Percentiles rank a stretch among this genome's conserved stretches.
Conservation (phyloP, 495 filamentous ascomycete species). For the Penicillium cinerascens region DNA sequence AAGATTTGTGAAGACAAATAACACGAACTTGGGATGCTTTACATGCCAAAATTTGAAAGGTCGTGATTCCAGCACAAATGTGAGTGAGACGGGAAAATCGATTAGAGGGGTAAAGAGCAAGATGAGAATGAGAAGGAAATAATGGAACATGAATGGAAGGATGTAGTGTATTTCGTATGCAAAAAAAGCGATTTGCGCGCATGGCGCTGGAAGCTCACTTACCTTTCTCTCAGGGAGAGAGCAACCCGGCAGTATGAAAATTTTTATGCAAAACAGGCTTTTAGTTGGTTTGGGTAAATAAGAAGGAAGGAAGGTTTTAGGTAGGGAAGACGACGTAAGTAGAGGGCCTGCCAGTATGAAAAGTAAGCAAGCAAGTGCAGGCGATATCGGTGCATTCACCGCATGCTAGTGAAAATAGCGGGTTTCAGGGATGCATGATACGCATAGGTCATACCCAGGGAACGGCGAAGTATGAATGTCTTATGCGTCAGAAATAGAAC, state of each 20-base stretch:
- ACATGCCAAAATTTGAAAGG: background rate
- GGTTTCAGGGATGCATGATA: background rate
- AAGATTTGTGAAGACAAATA: background rate
- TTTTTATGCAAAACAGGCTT: background rate
- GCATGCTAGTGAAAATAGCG: background rate
- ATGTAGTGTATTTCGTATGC: background rate
- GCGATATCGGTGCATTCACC: background rate
- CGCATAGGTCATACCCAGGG: background rate
- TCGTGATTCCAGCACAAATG: background rate
- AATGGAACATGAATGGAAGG: background rate
- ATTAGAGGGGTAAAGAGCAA: background rate
- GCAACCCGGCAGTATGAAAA: background rate
- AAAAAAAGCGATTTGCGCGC: background rate
- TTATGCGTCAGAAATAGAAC: too few species aligned
- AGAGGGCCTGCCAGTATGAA: background rate
- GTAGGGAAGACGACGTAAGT: background rate
- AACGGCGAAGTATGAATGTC: background rate
- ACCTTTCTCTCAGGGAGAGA: background rate
- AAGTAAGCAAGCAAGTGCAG: too few species aligned
- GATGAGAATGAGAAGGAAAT: background rate
- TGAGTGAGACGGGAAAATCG: background rate
- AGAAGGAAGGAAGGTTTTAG: background rate
- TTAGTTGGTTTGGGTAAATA: background rate
- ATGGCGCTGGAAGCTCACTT: background rate
- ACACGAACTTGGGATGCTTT: background rate